Base-by-base conservation (phyloP, 257 asterid genomes). In the Nicotiana knightiana region DNA sequence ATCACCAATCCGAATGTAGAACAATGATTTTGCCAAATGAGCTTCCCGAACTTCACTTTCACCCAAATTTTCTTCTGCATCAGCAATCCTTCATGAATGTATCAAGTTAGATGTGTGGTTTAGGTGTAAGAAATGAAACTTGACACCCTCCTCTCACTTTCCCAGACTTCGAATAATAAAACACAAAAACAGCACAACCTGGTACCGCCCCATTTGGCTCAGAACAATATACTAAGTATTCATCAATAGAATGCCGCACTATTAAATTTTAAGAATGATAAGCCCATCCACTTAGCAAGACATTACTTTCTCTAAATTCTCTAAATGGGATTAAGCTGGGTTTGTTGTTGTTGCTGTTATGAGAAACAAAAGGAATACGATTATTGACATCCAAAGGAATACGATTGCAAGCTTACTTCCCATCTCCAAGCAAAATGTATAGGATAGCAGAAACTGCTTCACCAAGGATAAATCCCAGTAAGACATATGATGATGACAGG, bases 21-120 rank as follows among this genome's bases (percentile, higher is more conserved):
- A 93, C 64, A 92, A 89, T 24, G 97, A 93, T 87, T 93, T 93
- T 43, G 97, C 97, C 79, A 94, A 90, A 88, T 94, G 97, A 79
- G 98, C 97, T 89, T 94, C 98, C 87, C 98, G 89, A 43, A 94
- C 98, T 91, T 94, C 98, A 85, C 97, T 94, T 87, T 94, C 98
- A 9, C 98, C 98, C 88, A 93, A 88, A 86, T 94, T 94, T 87
- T 94, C 97, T 87, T 94, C 98, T 43, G 98, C 98, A 51, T 94
- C 97, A 61, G 97, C 93, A 91, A 93, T 94, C 91, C 97, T 94
- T 87, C 28, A 88, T 37, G 57, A 84, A 82, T 83, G 76, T 55
- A 82, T 26, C 9, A 77, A 83, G 66, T 37, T 37, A 87, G 66
- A 77, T 48, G 43, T 24, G 43, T 48, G 26, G 62, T 48, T 67